Evolutionary conservation across 345 rosid genomes (phyloP).

Genomic region (Rhodomyrtus tomentosa): DNA sequence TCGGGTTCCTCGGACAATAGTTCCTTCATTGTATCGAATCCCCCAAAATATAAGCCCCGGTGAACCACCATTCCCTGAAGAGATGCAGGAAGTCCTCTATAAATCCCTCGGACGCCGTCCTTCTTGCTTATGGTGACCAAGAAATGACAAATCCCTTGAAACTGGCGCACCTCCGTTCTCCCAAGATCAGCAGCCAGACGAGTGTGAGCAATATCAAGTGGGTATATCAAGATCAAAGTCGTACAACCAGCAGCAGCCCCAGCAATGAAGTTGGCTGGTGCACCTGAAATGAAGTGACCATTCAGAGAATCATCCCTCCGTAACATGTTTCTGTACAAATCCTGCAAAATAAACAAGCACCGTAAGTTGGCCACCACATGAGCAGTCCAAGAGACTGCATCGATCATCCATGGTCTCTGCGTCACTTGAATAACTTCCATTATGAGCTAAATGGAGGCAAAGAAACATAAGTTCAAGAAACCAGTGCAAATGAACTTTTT

Average conservation of each 20-base stretch:
- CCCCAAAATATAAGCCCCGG: conserved; percentile 83
- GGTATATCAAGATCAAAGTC: conserved; percentile 68
- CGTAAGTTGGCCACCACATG: not conserved
- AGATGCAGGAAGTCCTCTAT: conserved; percentile 89
- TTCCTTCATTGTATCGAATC: conserved; percentile 88
- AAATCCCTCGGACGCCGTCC: conserved; percentile 78
- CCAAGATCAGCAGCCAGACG: conserved; percentile 91
- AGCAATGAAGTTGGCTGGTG: conserved; percentile 76
- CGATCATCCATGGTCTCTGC: not conserved
- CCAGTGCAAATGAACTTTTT: not conserved
- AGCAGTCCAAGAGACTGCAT: not conserved
- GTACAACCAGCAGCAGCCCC: conserved; percentile 94
- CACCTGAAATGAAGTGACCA: conserved; percentile 44
- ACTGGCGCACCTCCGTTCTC: conserved; percentile 68
- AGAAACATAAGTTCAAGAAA: not conserved
- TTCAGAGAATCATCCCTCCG: conserved; percentile 37
- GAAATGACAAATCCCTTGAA: conserved; percentile 77
- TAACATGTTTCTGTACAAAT: conserved; percentile 63
- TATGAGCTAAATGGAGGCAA: not conserved
- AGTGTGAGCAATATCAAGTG: conserved; percentile 87
- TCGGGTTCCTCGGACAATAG: conserved; percentile 39
- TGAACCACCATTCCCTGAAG: conserved; percentile 82
- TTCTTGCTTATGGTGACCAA: conserved; percentile 49
- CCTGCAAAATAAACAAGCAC: conserved; percentile 23
- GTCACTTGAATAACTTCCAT: not conserved